Conservation (phyloP, 257 asterid genomes). For the Nicotiana knightiana region DNA sequence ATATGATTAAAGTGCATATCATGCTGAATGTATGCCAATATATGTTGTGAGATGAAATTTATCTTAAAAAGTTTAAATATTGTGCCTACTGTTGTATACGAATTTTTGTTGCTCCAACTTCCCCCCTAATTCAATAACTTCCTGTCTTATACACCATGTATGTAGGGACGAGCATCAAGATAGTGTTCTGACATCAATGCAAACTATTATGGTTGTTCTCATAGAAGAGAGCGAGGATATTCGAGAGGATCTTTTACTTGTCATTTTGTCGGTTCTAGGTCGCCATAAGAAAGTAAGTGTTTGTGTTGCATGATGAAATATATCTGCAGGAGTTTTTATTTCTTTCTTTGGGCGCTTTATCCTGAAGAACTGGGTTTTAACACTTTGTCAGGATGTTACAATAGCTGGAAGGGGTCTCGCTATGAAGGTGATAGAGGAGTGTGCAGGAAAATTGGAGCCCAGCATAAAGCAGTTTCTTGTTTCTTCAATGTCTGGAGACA, state of each 20-base stretch:
- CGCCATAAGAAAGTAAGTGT: slow-evolving; percentile 56
- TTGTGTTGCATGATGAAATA: not conserved
- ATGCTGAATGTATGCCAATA: not conserved
- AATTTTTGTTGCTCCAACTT: not conserved
- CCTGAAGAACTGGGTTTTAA: slow-evolving; percentile 6
- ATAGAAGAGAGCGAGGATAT: slow-evolving; percentile 93
- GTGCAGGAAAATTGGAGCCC: slow-evolving; percentile 86
- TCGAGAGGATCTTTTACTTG: slow-evolving; percentile 62
- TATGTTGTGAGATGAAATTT: not conserved
- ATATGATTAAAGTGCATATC: not conserved
- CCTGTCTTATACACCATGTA: slow-evolving; percentile 7
- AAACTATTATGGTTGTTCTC: slow-evolving; percentile 82
- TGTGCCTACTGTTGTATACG: not conserved
- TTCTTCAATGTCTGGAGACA: slow-evolving; percentile 88
- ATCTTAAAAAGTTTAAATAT: not conserved
- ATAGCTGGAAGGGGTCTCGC: slow-evolving; percentile 80
- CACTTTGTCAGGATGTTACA: slow-evolving; percentile 48
- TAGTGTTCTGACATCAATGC: slow-evolving; percentile 83
- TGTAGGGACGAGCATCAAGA: slow-evolving; percentile 77
- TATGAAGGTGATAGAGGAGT: slow-evolving; percentile 63
- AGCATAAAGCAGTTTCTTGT: slow-evolving; percentile 74
- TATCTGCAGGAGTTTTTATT: not conserved
- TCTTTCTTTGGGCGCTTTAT: not conserved
- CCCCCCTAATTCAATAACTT: not conserved
- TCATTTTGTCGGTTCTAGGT: slow-evolving; percentile 69